Evolutionary conservation across 2,329 filamentous ascomycete species (phyloP).

Genomic region (Colletotrichum echinochloae): DNA sequence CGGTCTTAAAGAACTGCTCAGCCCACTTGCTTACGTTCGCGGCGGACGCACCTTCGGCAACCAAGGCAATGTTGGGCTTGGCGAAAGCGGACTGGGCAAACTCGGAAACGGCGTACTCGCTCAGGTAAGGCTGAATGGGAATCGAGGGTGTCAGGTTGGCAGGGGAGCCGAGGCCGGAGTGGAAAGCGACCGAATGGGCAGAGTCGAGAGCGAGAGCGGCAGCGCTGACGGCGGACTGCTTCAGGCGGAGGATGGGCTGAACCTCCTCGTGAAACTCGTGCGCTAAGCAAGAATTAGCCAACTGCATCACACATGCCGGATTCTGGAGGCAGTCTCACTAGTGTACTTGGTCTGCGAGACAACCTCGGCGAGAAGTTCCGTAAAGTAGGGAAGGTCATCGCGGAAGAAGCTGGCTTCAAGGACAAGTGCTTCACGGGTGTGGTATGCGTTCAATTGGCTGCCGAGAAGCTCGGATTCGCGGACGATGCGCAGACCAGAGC

Average conservation of each 20-base stretch:
- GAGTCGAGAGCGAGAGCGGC: conserved; percentile 82
- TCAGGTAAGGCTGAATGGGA: conserved; percentile 83
- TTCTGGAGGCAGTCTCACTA: conserved; percentile 62
- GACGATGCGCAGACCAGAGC: conserved; percentile 91
- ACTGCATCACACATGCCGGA: not conserved
- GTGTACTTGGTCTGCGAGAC: conserved; percentile 89
- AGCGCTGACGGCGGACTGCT: conserved; percentile 77
- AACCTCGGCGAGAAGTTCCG: conserved; percentile 94
- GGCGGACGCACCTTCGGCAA: conserved; percentile 87
- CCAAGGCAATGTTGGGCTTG: conserved; percentile 90
- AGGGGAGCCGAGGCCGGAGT: conserved; percentile 87
- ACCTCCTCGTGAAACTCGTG: conserved; percentile 94
- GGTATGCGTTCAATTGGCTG: conserved; percentile 86
- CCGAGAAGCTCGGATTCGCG: conserved; percentile 96
- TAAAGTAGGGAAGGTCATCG: conserved; percentile 96
- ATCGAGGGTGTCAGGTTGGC: conserved; percentile 78
- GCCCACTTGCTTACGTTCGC: conserved; percentile 88
- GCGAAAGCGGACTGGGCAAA: conserved; percentile 85
- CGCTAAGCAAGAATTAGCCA: conserved; percentile 62
- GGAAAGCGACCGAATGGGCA: conserved; percentile 89
- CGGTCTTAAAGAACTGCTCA: conserved; percentile 86
- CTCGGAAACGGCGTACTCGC: conserved; percentile 77
- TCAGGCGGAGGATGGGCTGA: conserved; percentile 78
- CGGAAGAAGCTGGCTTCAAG: conserved; percentile 95
- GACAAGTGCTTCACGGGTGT: conserved; percentile 93